Evolutionary conservation across 257 asterid genomes (phyloP).

Genomic region (Echites panduratus): DNA sequence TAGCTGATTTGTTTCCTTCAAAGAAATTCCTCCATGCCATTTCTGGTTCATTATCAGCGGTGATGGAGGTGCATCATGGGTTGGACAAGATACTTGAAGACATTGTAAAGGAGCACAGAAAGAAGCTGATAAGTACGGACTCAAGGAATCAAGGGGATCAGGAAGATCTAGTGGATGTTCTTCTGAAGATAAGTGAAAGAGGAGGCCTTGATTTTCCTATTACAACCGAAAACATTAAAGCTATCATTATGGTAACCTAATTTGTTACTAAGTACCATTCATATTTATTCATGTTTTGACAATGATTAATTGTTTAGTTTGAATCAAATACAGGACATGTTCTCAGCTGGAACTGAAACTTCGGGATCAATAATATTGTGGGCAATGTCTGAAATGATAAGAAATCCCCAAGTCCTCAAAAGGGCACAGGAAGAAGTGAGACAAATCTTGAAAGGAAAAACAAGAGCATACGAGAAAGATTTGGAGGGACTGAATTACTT

Average conservation of each 20-base stretch:
- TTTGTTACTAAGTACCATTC: background rate
- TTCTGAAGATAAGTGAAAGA: slow-evolving; percentile 4
- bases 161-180: slow-evolving; percentile 19
- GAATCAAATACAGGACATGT: slow-evolving; percentile 16
- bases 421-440: slow-evolving; percentile 23
- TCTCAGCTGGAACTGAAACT: slow-evolving; percentile 21
- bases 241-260: background rate
- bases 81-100: slow-evolving; percentile 12
- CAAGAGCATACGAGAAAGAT: slow-evolving; percentile 10
- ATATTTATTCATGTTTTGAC: background rate
- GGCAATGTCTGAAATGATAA: slow-evolving; percentile 30
- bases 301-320: too few species aligned
- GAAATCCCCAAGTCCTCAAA: slow-evolving; percentile 17
- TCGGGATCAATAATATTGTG: slow-evolving; percentile 8
- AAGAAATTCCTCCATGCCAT: slow-evolving; percentile 12
- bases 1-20: slow-evolving; percentile 27
- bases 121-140: background rate
- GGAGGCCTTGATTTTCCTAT: slow-evolving; percentile 11
- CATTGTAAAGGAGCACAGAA: slow-evolving; percentile 15
- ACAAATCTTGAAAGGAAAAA: slow-evolving; percentile 14
- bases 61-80: slow-evolving; percentile 5
- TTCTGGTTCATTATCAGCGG: slow-evolving; percentile 12
- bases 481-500: slow-evolving; percentile 19
- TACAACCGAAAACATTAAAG: slow-evolving; percentile 8
- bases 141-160: background rate